Base-by-base conservation (phyloP, 148 eudicot genomes). In the Vaccinium corymbosum region DNA sequence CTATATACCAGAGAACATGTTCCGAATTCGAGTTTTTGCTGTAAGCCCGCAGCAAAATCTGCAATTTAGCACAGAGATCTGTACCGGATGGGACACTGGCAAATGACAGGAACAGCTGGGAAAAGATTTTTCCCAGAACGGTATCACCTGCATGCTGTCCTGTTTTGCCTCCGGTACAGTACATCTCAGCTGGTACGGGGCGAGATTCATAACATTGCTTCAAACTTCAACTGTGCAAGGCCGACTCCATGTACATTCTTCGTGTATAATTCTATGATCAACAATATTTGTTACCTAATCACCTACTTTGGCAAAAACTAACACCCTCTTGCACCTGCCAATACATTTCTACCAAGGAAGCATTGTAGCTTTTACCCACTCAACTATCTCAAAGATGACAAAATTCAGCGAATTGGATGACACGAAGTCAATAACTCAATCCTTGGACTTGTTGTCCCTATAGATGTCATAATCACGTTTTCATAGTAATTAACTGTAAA, bases 371-470 rank as follows among this genome's bases (percentile, higher is more conserved):
- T 46, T 75, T 75, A 75, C 29, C 53, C 20, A 75, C 29, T 42
- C 12, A 48, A 75, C 53, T 75, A 75, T 75, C 22, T 10, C 52
- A 75, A 75, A 75, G 78, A 75, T 46, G 15, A 29, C 79, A 76
- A 76, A 76, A 49, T 76, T 49, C 55, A 76, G 56, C 7, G 1
- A 12, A 76, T n/a, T n/a, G 32, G 53, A 48, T 74, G 78, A 48
- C 14, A 76, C 29, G 4, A 66, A 25, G 72, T 66, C 72, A 25
- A 9, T 20, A 49, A 49, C n/a, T 3, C 10, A 48, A 49, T 76
- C 7, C 76, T 32, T 72, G 48, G 25, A 46, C 51, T 20, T 75
- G 6, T 20, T 46, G 52, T 2, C 78, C 59, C 80, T 51, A 77
- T 13, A 51, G 20, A 22, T 50, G 38, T 51, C 59, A 14, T 7